These are phyloP conservation scores for Coffea eugenioides DNA, from an alignment of 257 asterid species.

Conservation along the genomic window DNA sequence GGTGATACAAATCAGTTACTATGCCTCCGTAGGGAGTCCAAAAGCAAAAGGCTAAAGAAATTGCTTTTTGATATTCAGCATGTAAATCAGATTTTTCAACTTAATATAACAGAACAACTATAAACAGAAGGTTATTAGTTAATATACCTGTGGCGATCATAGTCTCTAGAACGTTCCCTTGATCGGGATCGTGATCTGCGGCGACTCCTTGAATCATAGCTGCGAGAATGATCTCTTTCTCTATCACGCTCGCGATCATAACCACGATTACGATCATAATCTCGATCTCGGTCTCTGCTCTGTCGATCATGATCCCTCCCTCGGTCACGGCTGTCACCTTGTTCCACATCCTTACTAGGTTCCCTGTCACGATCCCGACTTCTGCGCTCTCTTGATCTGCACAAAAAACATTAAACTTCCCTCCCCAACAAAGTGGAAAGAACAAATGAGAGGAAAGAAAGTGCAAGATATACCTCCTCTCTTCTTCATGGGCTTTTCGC, in stretches of 20 bases:
- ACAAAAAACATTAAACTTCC: slow-evolving; percentile 10
- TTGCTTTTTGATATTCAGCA: background rate
- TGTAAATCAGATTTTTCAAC: background rate
- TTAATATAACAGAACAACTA: background rate
- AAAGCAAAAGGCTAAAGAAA: background rate
- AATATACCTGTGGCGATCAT: slow-evolving; percentile 81
- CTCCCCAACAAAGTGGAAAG: background rate
- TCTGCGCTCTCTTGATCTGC: slow-evolving; percentile 69
- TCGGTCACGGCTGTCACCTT: slow-evolving; percentile 56
- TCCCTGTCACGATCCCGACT: slow-evolving; percentile 56
- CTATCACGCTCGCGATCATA: slow-evolving; percentile 63
- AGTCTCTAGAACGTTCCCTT: slow-evolving; percentile 77
- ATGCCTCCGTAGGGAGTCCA: no score
- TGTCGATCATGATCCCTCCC: slow-evolving; percentile 65
- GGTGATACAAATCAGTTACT: background rate
- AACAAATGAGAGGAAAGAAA: background rate
- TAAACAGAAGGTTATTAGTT: background rate
- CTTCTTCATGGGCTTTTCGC: slow-evolving; percentile 76
- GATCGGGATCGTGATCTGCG: slow-evolving; percentile 90
- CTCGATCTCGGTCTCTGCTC: slow-evolving; percentile 53
- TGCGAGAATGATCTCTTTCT: slow-evolving; percentile 64
- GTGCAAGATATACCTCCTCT: slow-evolving; percentile 49
- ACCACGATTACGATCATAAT: slow-evolving; percentile 33
- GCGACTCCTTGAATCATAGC: slow-evolving; percentile 74
- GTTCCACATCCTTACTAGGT: slow-evolving; percentile 68